A percentile compares a stretch with the other conserved stretches of the same genome.
Evolutionary conservation across 2,329 filamentous ascomycete genomes (phyloP).

Genomic region (Hymenotorrendiella dingleyae): DNA sequence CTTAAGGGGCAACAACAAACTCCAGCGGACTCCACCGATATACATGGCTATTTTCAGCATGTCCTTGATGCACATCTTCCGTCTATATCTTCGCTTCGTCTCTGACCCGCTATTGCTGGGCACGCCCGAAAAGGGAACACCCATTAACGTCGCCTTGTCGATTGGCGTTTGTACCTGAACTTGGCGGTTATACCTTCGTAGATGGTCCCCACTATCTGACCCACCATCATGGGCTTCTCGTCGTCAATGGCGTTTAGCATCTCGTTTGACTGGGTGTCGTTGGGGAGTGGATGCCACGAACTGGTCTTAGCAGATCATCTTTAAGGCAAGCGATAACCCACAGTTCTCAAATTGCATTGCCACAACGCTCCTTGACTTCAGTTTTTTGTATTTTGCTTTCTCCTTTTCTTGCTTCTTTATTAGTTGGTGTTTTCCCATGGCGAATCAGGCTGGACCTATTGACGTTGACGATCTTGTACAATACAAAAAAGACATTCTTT

Average conservation of each 20-base stretch:
- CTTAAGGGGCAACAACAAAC: too few relatives aligned
- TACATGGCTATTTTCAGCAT: too few relatives aligned
- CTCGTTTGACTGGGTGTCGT: conserved; percentile 11
- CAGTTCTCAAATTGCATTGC: background rate
- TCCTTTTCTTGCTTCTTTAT: background rate
- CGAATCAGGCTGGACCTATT: conserved; percentile 14
- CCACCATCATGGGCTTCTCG: conserved; percentile 5
- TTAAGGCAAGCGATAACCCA: background rate
- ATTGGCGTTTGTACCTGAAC: conserved; percentile 12
- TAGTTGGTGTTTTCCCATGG: conserved; percentile 9
- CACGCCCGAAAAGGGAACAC: too few relatives aligned
- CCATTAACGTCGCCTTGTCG: too few relatives aligned
- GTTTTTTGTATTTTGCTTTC: background rate
- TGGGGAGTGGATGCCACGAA: too few relatives aligned
- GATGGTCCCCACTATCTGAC: conserved; percentile 9
- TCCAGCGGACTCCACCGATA: too few relatives aligned
- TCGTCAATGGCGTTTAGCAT: conserved; percentile 12
- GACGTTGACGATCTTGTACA: conserved; percentile 16
- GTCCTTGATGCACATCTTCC: too few relatives aligned
- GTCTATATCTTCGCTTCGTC: too few relatives aligned
- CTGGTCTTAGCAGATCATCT: conserved; percentile 2
- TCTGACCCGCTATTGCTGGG: too few relatives aligned
- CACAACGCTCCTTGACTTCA: background rate
- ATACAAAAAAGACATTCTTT: conserved; percentile 20
- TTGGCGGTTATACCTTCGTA: conserved; percentile 14